Evolutionary conservation across 1,284 basidiomycete genomes (phyloP), one percentile per base, ranked within the genome.

Genomic region (Papiliotrema terrestris): DNA sequence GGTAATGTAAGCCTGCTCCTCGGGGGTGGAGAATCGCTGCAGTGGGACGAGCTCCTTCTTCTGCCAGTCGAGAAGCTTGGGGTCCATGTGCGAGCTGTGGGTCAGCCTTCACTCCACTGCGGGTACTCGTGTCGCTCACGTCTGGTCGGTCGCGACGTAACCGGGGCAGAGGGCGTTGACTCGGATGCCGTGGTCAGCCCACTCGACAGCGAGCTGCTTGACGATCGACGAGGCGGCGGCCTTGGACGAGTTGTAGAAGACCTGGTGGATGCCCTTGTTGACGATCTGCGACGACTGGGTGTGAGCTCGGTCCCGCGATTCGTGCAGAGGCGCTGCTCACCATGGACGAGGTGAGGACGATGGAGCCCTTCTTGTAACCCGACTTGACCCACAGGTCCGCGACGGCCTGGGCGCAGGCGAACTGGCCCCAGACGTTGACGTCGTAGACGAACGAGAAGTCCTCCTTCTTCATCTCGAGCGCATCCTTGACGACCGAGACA

Each of bases 151-250:
- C 68, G 49, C 52, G 81, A 83, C 82, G 47, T 85, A 85, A 47
- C 84, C 84, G 0, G 84, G 83, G 22, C 81, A 82, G 19, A 86
- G 58, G 0, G 81, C 79, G 66, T 86, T 86, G 14, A 86, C 83
- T 13, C 84, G 78, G 50, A 86, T 85, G 6, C 67, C 68, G 43
- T 77, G 59, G 14, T 49, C 45, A 17, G 49, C 22, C 38, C 55
- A 56, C 51, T 52, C 85, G 0, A 82, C 79, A 2, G 85, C 85
- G 4, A 86, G 76, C 5, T 80, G 83, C 62, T 81, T 83, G 1
- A 78, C 73, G 9, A 86, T 75, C 56, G 81, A 81, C 17, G 82
- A 81, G 0, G 83, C 83, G 2, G 84, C 84, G 35, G 65, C 69
- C 65, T 72, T 69, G 54, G 62, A 68, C 35, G 63, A 65, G 64